A percentile compares a stretch with the other conserved stretches of the same genome.
Evolutionary conservation across 176 grass and related monocot species (phyloP).

Genomic region (Urochloa ruziziensis): DNA sequence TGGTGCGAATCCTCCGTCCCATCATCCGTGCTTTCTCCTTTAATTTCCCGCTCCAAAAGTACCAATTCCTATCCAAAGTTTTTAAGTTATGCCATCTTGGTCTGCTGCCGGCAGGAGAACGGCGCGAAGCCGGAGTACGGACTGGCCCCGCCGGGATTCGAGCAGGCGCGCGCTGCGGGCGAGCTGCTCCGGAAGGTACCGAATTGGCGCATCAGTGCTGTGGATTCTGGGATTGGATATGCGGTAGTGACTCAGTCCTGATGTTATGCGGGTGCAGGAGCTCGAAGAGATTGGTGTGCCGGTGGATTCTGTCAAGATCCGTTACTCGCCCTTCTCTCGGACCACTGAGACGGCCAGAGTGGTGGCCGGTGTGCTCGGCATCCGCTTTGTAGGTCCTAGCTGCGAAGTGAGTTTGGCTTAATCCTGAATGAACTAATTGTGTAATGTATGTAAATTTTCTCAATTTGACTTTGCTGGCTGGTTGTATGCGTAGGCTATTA

Average conservation of each 20-base stretch:
- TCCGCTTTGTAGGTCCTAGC: slow-evolving; percentile 54
- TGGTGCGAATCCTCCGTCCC: slow-evolving; percentile 36
- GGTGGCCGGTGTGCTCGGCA: slow-evolving; percentile 58
- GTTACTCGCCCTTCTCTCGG: slow-evolving; percentile 78
- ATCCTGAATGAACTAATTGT: neutral
- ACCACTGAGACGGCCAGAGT: slow-evolving; percentile 70
- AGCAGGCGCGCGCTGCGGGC: slow-evolving; percentile 70
- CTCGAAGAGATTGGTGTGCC: slow-evolving; percentile 53
- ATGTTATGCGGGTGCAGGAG: slow-evolving; percentile 36
- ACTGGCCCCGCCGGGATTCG: slow-evolving; percentile 58
- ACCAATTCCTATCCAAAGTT: neutral
- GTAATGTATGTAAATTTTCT: neutral
- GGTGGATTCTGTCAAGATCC: slow-evolving; percentile 54
- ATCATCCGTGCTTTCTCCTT: neutral
- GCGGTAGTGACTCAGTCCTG: neutral
- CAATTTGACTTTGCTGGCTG: neutral
- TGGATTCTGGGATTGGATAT: neutral
- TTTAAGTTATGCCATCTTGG: neutral
- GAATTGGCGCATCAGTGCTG: neutral
- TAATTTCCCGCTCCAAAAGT: neutral
- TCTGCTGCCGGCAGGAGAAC: slow-evolving; percentile 53
- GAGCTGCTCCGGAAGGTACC: slow-evolving; percentile 62
- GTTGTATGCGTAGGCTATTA: neutral
- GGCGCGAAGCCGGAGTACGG: slow-evolving; percentile 63
- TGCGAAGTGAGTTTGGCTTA: slow-evolving; percentile 51